Evolutionary conservation across 2,329 filamentous ascomycete genomes (phyloP).

Genomic region (Chaetomiaceae sp.): DNA sequence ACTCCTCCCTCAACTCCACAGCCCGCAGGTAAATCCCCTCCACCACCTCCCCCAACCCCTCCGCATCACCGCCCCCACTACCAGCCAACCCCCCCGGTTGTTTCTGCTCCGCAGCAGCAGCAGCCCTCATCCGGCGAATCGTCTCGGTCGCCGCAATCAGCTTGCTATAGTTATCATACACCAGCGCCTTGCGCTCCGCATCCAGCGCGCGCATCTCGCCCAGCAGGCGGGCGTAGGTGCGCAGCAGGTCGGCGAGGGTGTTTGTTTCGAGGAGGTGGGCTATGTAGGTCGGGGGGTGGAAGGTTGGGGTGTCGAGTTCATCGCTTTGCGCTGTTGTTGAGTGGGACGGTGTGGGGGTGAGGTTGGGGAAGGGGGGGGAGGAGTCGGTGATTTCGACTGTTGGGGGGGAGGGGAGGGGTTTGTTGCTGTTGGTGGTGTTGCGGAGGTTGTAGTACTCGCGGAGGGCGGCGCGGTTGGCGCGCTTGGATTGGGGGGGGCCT

Average conservation of each 20-base stretch:
- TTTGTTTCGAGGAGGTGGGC: slow-evolving; percentile 55
- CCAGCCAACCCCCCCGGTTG: slow-evolving; percentile 61
- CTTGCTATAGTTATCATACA: slow-evolving; percentile 98
- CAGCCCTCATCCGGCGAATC: slow-evolving; percentile 72
- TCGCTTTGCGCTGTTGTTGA: slow-evolving; percentile 38
- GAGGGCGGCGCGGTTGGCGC: slow-evolving; percentile 75
- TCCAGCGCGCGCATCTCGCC: slow-evolving; percentile 85
- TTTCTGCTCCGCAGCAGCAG: slow-evolving; percentile 62
- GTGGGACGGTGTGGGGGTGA: neutral
- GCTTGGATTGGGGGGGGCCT: slow-evolving; percentile 32
- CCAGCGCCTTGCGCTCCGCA: slow-evolving; percentile 91
- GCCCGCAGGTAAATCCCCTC: slow-evolving; percentile 66
- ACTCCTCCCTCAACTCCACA: slow-evolving; percentile 47
- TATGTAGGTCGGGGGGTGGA: slow-evolving; percentile 69
- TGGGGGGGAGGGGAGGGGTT: slow-evolving; percentile 35
- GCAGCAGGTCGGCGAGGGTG: slow-evolving; percentile 63
- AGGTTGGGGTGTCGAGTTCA: slow-evolving; percentile 69
- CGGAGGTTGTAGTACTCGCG: slow-evolving; percentile 89
- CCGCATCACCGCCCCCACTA: slow-evolving; percentile 65
- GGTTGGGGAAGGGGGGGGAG: neutral
- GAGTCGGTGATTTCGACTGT: slow-evolving; percentile 41
- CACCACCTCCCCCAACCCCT: slow-evolving; percentile 69
- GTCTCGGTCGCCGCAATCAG: slow-evolving; percentile 95
- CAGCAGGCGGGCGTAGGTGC: slow-evolving; percentile 65
- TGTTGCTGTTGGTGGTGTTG: slow-evolving; percentile 38